Evolutionary conservation across 306 rosid species (phyloP).

Genomic region (Fragaria nilgerrensis): DNA sequence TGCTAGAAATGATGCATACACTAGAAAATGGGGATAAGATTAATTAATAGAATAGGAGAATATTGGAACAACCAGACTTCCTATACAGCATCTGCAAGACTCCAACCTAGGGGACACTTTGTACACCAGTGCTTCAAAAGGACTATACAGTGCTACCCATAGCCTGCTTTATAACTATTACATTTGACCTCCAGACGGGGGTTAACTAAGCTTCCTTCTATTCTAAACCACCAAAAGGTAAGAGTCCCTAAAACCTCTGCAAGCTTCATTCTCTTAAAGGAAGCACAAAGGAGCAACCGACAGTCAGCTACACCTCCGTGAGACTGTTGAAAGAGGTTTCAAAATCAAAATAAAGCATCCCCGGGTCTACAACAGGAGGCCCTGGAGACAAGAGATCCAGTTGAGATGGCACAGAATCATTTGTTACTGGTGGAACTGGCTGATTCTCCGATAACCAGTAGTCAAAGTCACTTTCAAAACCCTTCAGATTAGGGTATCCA

Average conservation of each 20-base stretch:
- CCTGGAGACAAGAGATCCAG: constrained; percentile 42
- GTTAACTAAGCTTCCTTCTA: constrained; percentile 13
- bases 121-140: constrained; percentile 16
- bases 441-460: constrained; percentile 43
- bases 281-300: constrained; percentile 14
- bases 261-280: constrained; percentile 18
- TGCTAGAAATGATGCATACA: neutral
- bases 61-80: constrained; percentile 15
- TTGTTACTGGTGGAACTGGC: constrained; percentile 21
- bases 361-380: constrained; percentile 29
- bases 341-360: constrained; percentile 37
- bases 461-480: constrained; percentile 27
- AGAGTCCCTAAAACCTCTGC: neutral
- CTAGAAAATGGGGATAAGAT: neutral
- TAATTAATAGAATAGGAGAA: neutral
- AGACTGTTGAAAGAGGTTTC: constrained; percentile 43
- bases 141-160: constrained; percentile 15
- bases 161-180: neutral
- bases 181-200: constrained; percentile 2
- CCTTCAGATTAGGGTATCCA: constrained; percentile 10
- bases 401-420: constrained; percentile 36
- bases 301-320: constrained; percentile 22
- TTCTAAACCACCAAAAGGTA: neutral
- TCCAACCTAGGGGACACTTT: constrained; percentile 23
- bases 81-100: constrained; percentile 16